These are phyloP conservation scores for Dalbergia oliveri DNA, from an alignment of 306 rosid genomes.

Conservation along the genomic window DNA sequence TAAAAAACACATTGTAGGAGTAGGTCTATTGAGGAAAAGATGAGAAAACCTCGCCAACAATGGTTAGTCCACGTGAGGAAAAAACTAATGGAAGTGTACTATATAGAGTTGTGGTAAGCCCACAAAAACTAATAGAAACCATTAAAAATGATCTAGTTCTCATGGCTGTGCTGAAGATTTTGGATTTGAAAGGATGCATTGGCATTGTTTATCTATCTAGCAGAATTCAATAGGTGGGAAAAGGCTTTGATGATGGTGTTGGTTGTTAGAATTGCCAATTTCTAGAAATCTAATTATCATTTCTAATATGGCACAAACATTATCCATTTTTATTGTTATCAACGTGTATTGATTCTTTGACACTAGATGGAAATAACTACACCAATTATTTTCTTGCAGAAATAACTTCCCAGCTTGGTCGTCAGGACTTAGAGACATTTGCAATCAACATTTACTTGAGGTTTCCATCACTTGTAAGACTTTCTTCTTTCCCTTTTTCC, in stretches of 20 bases:
- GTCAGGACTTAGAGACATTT: slow-evolving; percentile 95
- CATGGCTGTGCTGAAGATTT: too few relatives aligned
- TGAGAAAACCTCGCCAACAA: not conserved
- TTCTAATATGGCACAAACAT: not conserved
- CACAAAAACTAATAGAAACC: too few relatives aligned
- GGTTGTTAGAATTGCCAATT: slow-evolving; percentile 10
- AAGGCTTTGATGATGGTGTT: not conserved
- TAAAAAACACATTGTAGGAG: too few relatives aligned
- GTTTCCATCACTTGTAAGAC: slow-evolving; percentile 82
- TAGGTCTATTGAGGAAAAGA: not conserved
- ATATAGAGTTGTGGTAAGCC: too few relatives aligned
- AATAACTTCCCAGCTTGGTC: slow-evolving; percentile 94
- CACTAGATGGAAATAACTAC: too few relatives aligned
- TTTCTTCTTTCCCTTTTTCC: slow-evolving; percentile 31
- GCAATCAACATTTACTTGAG: slow-evolving; percentile 88
- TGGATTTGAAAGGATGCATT: too few relatives aligned
- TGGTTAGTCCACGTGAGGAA: not conserved
- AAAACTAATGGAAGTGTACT: not conserved
- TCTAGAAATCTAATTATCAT: slow-evolving; percentile 9
- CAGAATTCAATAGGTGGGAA: not conserved
- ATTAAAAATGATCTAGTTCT: too few relatives aligned
- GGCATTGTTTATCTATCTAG: not conserved
- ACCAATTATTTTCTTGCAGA: slow-evolving; percentile 56
- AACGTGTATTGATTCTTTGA: too few relatives aligned
- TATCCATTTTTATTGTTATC: slow-evolving; percentile 19